Percentiles rank a stretch among this genome's conserved stretches.
Conservation (phyloP, 2,329 filamentous ascomycete species). For the Cladosporium phlei region DNA sequence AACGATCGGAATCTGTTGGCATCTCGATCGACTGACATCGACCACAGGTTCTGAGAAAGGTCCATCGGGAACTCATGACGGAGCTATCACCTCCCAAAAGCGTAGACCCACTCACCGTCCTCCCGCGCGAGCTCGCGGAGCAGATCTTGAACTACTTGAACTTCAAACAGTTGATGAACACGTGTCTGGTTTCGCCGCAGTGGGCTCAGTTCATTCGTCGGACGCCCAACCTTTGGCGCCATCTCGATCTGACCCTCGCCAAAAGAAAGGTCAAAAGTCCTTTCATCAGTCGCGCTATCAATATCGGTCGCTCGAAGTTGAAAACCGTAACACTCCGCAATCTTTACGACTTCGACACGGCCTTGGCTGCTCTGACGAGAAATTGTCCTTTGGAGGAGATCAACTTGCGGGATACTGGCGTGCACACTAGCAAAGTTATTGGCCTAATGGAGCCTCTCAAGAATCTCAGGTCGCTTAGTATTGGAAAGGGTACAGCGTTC, state of each 20-base stretch:
- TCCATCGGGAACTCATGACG: slow-evolving; percentile 45
- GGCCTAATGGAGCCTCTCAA: slow-evolving; percentile 17
- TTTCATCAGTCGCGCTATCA: slow-evolving; percentile 42
- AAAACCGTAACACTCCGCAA: slow-evolving; percentile 32
- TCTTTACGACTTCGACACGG: slow-evolving; percentile 37
- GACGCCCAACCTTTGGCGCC: slow-evolving; percentile 46
- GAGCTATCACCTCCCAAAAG: slow-evolving; percentile 40
- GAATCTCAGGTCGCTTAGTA: slow-evolving; percentile 18
- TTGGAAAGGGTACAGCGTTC: slow-evolving; percentile 5
- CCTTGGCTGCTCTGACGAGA: slow-evolving; percentile 34
- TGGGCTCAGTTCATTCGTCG: slow-evolving; percentile 52
- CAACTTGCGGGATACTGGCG: slow-evolving; percentile 30
- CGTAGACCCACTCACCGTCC: slow-evolving; percentile 48
- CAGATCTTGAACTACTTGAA: slow-evolving; percentile 49
- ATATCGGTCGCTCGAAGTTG: slow-evolving; percentile 35
- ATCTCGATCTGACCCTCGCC: slow-evolving; percentile 50
- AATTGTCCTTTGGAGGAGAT: slow-evolving; percentile 34
- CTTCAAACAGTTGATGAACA: slow-evolving; percentile 45
- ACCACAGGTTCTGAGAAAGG: slow-evolving; percentile 22
- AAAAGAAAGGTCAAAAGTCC: slow-evolving; percentile 36
- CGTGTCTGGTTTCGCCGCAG: slow-evolving; percentile 51
- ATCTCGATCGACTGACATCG: neutral
- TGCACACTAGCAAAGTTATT: slow-evolving; percentile 20
- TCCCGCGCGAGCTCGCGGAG: slow-evolving; percentile 52
- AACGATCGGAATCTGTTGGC: neutral